Base-by-base conservation (phyloP, 352 stramenopile genomes). In the Pythium periplocum region DNA sequence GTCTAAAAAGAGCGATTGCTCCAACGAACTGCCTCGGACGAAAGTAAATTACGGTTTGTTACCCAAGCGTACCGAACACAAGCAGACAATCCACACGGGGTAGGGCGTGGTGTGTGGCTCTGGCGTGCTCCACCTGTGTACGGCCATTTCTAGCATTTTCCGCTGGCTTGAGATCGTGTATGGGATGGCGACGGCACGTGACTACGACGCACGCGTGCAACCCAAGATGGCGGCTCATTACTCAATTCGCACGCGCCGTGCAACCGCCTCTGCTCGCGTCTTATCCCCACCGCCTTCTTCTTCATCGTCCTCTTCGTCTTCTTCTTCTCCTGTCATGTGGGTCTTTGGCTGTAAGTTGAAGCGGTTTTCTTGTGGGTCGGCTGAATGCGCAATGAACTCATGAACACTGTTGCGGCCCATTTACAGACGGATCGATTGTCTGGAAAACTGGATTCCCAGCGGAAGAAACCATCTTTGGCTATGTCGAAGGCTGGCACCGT, bases 401-500 rank as follows among this genome's bases (percentile, higher is more conserved):
- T 57, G 41, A 31, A 33, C 6, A 38, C 36, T 26, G 2, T 34
- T n/a, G 39, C 2, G 32, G 36, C 38, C 1, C 26, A 31, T 50
- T 36, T 1, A 37, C 42, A 61, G 55, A 88, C 68, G 76, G 76
- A n/a, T 89, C 76, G 33, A 87, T 89, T 48, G 75, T 89, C 47
- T 91, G 78, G 75, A 88, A 88, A 70, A 88, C 75, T 1, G 77
- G 75, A 11, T 87, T 86, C 62, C 75, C 73, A 0, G 76, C 77
- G 3, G 72, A 87, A 36, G 72, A 85, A 48, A 86, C 72, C 37
- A 56, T 79, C 35, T 87, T 86, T 55, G 75, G 76, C 52, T 92
- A 86, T 68, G 83, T 94, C 12, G 66, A 90, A 34, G 87, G 87
- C 59, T 96, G 72, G 69, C 79, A 91, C 59, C 81, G 87, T 30